Evolutionary conservation across 73 alveolate species (phyloP).

Genomic region (Paramecium sonneborni): DNA sequence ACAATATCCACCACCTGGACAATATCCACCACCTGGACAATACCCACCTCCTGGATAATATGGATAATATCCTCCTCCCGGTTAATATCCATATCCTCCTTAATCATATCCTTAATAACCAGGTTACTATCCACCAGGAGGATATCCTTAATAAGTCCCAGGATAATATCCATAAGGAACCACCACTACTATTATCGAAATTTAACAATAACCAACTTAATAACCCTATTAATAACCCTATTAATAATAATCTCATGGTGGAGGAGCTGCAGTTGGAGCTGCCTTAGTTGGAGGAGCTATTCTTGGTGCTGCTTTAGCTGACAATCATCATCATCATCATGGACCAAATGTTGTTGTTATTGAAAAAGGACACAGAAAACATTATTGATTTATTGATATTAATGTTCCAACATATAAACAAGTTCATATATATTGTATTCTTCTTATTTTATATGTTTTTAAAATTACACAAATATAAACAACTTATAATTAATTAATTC

Average conservation of each 20-base stretch:
- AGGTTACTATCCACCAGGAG: neutral
- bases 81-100: neutral
- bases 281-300: neutral
- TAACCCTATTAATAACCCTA: neutral
- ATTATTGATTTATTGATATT: neutral
- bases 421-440: neutral
- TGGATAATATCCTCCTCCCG: neutral
- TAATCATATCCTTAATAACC: neutral
- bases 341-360: constrained; percentile 21
- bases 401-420: neutral
- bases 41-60: neutral
- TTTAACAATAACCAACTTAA: neutral
- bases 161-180: neutral
- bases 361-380: neutral
- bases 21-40: constrained; percentile 42
- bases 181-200: neutral
- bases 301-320: neutral
- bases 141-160: neutral
- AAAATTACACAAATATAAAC: neutral
- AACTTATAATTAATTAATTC: neutral
- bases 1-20: constrained; percentile 13
- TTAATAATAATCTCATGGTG: neutral
- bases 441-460: neutral
- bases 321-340: neutral
- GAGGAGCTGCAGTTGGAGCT: neutral